Evolutionary conservation across 2,329 filamentous ascomycete genomes (phyloP).

Genomic region (Orbilia quercus): DNA sequence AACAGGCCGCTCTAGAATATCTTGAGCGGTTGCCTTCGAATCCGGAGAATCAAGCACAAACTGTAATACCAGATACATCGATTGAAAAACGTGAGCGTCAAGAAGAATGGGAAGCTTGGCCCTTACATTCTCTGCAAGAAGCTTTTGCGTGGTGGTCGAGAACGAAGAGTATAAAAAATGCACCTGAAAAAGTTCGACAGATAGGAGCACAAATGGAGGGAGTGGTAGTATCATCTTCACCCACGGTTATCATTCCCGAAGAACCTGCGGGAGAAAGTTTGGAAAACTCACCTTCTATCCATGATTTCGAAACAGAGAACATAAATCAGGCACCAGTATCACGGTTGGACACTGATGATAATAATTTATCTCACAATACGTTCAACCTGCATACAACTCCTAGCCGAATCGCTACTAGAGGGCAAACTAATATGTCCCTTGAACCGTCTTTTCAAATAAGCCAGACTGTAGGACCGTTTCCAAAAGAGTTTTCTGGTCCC

Average conservation of each 20-base stretch:
- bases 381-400: not conserved
- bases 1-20: conserved; percentile 24
- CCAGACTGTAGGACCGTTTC: conserved; percentile 1
- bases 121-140: conserved; percentile 28
- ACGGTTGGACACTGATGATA: not conserved
- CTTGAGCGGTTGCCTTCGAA: conserved; percentile 19
- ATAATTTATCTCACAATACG: not conserved
- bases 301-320: conserved; percentile 13
- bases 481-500: conserved; percentile 6
- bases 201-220: not conserved
- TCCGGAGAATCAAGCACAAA: not conserved
- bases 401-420: not conserved
- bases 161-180: not conserved
- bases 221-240: not conserved
- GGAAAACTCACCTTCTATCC: conserved; percentile 6
- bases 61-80: conserved; percentile 27
- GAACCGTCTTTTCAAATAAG: conserved; percentile 5
- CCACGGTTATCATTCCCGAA: conserved; percentile 2
- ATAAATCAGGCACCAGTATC: conserved; percentile 16
- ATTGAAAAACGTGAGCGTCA: conserved; percentile 44
- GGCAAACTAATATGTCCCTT: not conserved
- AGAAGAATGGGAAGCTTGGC: conserved; percentile 40
- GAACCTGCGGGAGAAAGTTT: not conserved
- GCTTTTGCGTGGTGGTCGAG: conserved; percentile 37
- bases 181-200: not conserved